Evolutionary conservation across 805 yeast genomes (phyloP), one percentile per base, ranked within the genome.

Genomic region (Komagataella pastoris): DNA sequence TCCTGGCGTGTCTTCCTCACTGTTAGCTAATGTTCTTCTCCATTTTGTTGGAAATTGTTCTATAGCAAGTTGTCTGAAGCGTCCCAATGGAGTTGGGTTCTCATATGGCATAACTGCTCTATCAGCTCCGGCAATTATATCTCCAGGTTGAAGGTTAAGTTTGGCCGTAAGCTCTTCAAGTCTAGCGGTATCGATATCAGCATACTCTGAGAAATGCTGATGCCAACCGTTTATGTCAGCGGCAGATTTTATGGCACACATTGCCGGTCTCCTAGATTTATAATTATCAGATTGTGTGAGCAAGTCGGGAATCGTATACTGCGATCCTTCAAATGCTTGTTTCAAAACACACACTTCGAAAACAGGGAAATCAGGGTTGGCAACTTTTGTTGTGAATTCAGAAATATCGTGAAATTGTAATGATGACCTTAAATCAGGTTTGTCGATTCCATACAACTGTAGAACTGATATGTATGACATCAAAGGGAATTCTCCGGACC

Each of bases 81-180:
- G 75, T 0, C 99, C 99, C 51, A 93, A 67, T 0, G 99, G 98
- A 0, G 98, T 93, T 18, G 98, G 98, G 60, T 88, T 91, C 61
- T 91, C 99, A 62, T 88, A 91, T 0, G 91, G 69, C 19, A 79
- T 53, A 12, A 62, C 60, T 1, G 85, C 77, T 54, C 98, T 74
- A n/a, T 85, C 86, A n/a, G 88, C 74, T 12, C 85, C 75, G 2
- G 90, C 91, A 36, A 93, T 61, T 2, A 87, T 68, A 63, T 88
- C 96, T 46, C 96, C 96, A 1, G 75, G 66, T 47, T 71, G 55
- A 18, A 88, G 61, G 17, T 67, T 59, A 19, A 86, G 62, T 1
- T 54, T 51, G 2, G 59, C 49, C 14, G 68, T 61, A 19, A 77
- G 54, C 8, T 52, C 55, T 24, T 19, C 57, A 0, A 66, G 57